Percentiles rank a stretch among this genome's conserved stretches.
phyloP scores from a whole-genome alignment of 805 yeast genomes.

The Pichia rugopelliculosa region DNA sequence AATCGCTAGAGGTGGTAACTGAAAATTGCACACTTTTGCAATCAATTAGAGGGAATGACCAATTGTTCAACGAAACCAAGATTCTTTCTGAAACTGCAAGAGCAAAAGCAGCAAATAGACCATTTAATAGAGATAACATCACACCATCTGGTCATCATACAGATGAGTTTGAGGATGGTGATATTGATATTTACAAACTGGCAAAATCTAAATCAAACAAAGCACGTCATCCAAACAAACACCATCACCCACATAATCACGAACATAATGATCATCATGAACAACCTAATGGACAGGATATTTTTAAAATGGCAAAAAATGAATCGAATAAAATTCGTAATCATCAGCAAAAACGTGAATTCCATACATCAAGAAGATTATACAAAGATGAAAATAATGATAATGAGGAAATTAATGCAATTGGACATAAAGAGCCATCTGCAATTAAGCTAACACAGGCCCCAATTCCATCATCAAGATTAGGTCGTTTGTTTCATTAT shows the following conservation, averaged over 20 bases:
- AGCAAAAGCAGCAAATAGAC: conserved; percentile 14
- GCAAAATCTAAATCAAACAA: conserved; percentile 27
- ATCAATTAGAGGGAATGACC: conserved; percentile 18
- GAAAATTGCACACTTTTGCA: conserved; percentile 19
- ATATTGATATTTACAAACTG: conserved; percentile 27
- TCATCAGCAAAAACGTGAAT: conserved; percentile 9
- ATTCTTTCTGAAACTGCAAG: conserved; percentile 20
- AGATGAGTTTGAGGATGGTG: conserved; percentile 6
- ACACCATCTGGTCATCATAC: conserved; percentile 1
- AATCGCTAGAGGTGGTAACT: conserved; percentile 13
- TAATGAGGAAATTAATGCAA: conserved; percentile 4
- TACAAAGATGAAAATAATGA: conserved; percentile 1
- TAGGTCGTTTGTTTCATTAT: conserved; percentile 88
- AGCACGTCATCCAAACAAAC: conserved; percentile 5
- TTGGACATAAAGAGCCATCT: conserved; percentile 30
- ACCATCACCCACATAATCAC: conserved; percentile 1
- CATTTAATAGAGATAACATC: conserved; percentile 11
- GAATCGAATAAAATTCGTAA: conserved; percentile 16
- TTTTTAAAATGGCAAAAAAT: conserved; percentile 27
- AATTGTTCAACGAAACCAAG: conserved; percentile 22
- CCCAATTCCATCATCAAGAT: conserved; percentile 77
- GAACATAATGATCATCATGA: not conserved
- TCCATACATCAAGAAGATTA: conserved; percentile 7
- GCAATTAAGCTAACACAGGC: conserved; percentile 49
- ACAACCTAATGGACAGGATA: conserved; percentile 18